These are phyloP conservation scores for Amyloporia xantha DNA, from an alignment of 768 basidiomycete species.

Conservation along the genomic window DNA sequence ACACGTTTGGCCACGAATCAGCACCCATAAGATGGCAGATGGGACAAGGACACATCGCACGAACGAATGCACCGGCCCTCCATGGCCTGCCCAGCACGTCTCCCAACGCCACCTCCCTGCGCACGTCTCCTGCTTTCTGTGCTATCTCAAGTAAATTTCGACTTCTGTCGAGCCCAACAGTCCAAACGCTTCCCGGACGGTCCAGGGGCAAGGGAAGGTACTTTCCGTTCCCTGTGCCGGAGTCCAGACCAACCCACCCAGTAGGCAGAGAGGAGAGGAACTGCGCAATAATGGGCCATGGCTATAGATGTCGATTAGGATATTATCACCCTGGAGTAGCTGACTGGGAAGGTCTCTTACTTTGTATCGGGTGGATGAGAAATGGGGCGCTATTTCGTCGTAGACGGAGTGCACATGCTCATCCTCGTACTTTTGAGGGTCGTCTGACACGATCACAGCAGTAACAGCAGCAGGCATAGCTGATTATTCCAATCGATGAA, in stretches of 20 bases:
- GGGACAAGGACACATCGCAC: slow-evolving; percentile 24
- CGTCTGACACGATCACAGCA: slow-evolving; percentile 28
- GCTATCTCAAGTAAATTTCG: slow-evolving; percentile 74
- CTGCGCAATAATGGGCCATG: slow-evolving; percentile 80
- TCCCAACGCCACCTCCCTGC: slow-evolving; percentile 73
- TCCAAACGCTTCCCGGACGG: slow-evolving; percentile 54
- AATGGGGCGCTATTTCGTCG: slow-evolving; percentile 80
- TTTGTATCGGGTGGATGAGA: slow-evolving; percentile 87
- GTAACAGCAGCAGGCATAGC: slow-evolving; percentile 15
- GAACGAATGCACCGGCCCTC: slow-evolving; percentile 77
- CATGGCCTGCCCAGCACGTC: slow-evolving; percentile 71
- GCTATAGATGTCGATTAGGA: slow-evolving; percentile 38
- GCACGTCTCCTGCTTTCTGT: slow-evolving; percentile 44
- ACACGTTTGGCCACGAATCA: too few species aligned
- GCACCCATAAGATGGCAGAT: not conserved
- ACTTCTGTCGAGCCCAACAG: slow-evolving; percentile 83
- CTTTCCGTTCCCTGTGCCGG: slow-evolving; percentile 97
- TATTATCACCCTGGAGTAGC: not conserved
- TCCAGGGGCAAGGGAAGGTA: slow-evolving; percentile 76
- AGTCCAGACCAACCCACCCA: slow-evolving; percentile 86
- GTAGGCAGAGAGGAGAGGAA: slow-evolving; percentile 69
- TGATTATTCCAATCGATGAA: not conserved
- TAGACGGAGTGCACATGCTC: slow-evolving; percentile 79
- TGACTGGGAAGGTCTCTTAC: slow-evolving; percentile 31
- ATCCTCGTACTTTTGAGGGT: slow-evolving; percentile 59